These are phyloP conservation scores for Apiotrichum mycotoxinovorans DNA, from an alignment of 1,284 basidiomycete genomes.

Conservation along the genomic window DNA sequence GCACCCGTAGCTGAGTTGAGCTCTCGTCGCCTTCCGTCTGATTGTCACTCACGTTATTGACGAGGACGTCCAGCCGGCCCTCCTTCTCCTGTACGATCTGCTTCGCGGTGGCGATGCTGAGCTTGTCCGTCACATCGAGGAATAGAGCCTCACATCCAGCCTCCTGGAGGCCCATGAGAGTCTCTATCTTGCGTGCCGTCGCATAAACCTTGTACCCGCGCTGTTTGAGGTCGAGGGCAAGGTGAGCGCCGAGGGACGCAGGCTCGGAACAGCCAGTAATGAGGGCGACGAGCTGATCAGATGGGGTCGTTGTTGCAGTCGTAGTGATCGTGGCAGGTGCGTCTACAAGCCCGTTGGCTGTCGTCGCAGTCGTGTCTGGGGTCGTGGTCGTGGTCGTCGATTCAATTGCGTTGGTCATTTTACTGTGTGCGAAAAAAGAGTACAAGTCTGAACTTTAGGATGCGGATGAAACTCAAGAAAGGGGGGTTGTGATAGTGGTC, in stretches of 20 bases:
- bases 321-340: background rate
- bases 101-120: conserved; percentile 11
- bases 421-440: too few species aligned
- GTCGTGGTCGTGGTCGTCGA: too few species aligned
- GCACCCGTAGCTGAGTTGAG: too few species aligned
- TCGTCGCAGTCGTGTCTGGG: too few species aligned
- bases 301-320: background rate
- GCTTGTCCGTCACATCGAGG: conserved; percentile 13
- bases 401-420: too few species aligned
- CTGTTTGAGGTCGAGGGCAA: conserved; percentile 11
- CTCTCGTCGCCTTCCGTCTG: too few species aligned
- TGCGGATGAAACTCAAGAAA: too few species aligned
- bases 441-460: too few species aligned
- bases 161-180: conserved; percentile 2
- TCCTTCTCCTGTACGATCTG: background rate
- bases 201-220: conserved; percentile 17
- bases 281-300: conserved; percentile 5
- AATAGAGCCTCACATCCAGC: conserved; percentile 7
- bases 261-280: conserved; percentile 22
- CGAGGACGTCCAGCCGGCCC: conserved; percentile 19
- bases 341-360: too few species aligned
- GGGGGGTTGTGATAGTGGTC: too few species aligned
- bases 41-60: conserved; percentile 24
- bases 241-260: conserved; percentile 7
- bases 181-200: conserved; percentile 15